phyloP scores from a whole-genome alignment of 768 basidiomycete species.

The Suillus americanus region DNA sequence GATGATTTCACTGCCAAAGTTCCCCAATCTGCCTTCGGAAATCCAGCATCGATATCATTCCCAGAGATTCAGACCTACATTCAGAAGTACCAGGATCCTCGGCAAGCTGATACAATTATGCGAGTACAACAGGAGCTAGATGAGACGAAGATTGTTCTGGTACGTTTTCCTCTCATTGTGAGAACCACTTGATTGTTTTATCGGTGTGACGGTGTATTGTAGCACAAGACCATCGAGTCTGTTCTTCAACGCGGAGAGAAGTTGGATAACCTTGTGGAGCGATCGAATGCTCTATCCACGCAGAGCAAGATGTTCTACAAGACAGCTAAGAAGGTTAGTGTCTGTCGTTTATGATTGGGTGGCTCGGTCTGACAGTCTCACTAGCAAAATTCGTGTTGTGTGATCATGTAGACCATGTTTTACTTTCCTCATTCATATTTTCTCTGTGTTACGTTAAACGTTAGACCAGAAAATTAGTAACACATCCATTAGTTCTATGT shows the following conservation, averaged over 20 bases:
- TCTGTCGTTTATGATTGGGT: background rate
- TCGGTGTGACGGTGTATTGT: slow-evolving; percentile 9
- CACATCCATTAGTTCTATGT: background rate
- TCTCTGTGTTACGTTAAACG: slow-evolving; percentile 8
- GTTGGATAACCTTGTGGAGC: slow-evolving; percentile 92
- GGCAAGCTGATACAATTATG: slow-evolving; percentile 98
- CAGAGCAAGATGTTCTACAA: slow-evolving; percentile 99
- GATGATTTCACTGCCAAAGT: slow-evolving; percentile 89
- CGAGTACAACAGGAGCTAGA: slow-evolving; percentile 96
- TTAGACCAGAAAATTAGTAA: background rate
- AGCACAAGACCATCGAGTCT: slow-evolving; percentile 99
- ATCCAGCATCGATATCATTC: slow-evolving; percentile 71
- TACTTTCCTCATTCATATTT: slow-evolving; percentile 12
- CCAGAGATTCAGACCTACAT: slow-evolving; percentile 75
- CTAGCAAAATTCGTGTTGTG: slow-evolving; percentile 95
- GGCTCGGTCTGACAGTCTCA: slow-evolving; percentile 13
- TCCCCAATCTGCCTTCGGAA: slow-evolving; percentile 65
- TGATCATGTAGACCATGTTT: slow-evolving; percentile 61
- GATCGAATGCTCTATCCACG: slow-evolving; percentile 82
- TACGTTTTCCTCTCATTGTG: slow-evolving; percentile 39
- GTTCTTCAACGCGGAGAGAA: slow-evolving; percentile 96
- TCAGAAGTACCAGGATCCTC: slow-evolving; percentile 94
- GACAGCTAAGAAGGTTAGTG: slow-evolving; percentile 94
- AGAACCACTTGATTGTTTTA: background rate
- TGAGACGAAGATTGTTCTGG: slow-evolving; percentile 98